phyloP scores from a whole-genome alignment of 176 grass and related monocot genomes.

The Miscanthus lutarioriparius region DNA sequence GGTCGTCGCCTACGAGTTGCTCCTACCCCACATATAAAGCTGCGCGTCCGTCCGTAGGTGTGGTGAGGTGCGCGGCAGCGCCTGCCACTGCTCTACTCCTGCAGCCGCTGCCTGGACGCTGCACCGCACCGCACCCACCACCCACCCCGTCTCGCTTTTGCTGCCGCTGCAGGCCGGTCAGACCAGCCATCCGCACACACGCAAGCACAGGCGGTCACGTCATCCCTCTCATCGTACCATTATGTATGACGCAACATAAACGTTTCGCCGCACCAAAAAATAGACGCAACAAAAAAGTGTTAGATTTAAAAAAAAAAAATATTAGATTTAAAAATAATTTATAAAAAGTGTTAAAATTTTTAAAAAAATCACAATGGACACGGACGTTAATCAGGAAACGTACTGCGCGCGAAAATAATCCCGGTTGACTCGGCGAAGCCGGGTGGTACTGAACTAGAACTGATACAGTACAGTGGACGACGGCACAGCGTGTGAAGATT shows the following conservation, averaged over 20 bases:
- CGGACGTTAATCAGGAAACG: not conserved
- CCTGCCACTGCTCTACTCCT: constrained; percentile 4
- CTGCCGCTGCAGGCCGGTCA: constrained; percentile 18
- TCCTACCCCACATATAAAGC: not conserved
- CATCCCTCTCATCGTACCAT: too few species aligned
- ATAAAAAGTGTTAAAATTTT: too few species aligned
- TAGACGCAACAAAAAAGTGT: too few species aligned
- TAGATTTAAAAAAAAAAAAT: too few species aligned
- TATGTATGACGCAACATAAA: too few species aligned
- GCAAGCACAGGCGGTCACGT: too few species aligned
- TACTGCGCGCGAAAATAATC: too few species aligned
- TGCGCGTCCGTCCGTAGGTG: constrained; percentile 13
- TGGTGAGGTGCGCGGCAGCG: not conserved
- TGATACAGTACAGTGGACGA: not conserved
- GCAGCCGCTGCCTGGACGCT: not conserved
- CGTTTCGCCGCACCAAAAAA: too few species aligned
- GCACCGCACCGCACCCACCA: constrained; percentile 16
- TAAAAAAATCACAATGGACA: too few species aligned
- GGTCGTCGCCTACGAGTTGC: not conserved
- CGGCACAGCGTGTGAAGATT: not conserved
- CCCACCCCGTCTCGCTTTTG: not conserved
- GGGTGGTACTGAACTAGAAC: not conserved
- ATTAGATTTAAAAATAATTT: too few species aligned
- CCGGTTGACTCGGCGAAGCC: not conserved
- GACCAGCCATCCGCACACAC: not conserved